Conservation (phyloP, 495 filamentous ascomycete species). For the Bacidia rubella region DNA sequence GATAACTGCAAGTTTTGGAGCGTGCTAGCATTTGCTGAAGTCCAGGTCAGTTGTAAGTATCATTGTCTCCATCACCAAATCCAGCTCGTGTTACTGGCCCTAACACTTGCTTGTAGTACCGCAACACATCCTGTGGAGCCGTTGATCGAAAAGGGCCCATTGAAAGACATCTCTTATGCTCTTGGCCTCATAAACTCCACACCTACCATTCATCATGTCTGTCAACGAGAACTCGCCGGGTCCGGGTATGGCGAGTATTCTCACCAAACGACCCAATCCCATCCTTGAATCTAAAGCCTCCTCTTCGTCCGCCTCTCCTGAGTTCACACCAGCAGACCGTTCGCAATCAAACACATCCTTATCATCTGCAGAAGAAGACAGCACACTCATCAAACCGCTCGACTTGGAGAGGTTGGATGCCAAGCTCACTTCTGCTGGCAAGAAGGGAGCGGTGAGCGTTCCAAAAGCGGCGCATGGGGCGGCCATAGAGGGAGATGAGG, state of each 20-base stretch:
- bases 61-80: too few relatives aligned
- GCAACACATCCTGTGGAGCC: too few relatives aligned
- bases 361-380: constrained; percentile 2
- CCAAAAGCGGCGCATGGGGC: not conserved
- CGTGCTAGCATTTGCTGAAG: too few relatives aligned
- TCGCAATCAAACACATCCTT: constrained; percentile 2
- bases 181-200: too few relatives aligned
- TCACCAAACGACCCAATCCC: not conserved
- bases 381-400: not conserved
- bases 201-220: too few relatives aligned
- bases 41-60: too few relatives aligned
- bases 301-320: constrained; percentile 4
- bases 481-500: not conserved
- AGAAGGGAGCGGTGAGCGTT: not conserved
- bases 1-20: too few relatives aligned
- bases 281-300: constrained; percentile 2
- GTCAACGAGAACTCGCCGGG: not conserved
- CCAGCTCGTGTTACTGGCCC: too few relatives aligned
- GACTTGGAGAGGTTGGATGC: constrained; percentile 8
- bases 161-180: too few relatives aligned
- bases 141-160: too few relatives aligned
- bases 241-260: not conserved
- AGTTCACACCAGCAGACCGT: constrained; percentile 2
- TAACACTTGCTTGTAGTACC: too few relatives aligned
- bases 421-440: constrained; percentile 5